phyloP scores from a whole-genome alignment of 2,329 filamentous ascomycete genomes.

The Trichophyton benhamiae region DNA sequence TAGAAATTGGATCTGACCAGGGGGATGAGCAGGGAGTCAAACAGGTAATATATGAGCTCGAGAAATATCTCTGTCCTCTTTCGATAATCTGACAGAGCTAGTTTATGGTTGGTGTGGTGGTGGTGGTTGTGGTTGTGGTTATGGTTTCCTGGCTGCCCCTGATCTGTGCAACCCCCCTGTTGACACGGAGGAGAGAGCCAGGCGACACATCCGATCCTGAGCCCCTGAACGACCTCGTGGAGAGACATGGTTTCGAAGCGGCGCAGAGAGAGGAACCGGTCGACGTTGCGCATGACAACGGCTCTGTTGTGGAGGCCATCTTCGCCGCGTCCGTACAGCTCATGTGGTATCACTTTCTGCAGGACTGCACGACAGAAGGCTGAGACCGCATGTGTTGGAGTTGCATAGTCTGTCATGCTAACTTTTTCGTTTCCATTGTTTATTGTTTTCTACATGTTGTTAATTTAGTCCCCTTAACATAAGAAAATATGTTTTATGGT shows the following conservation, averaged over 20 bases:
- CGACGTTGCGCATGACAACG: constrained; percentile 53
- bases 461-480: not conserved
- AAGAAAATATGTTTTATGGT: too few relatives aligned
- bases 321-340: constrained; percentile 57
- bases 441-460: constrained; percentile 5
- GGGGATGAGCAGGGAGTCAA: constrained; percentile 83
- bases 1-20: constrained; percentile 82
- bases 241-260: constrained; percentile 71
- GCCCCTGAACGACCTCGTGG: constrained; percentile 60
- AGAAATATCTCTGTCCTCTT: constrained; percentile 70
- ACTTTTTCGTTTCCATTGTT: constrained; percentile 12
- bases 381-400: constrained; percentile 56
- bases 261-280: constrained; percentile 63
- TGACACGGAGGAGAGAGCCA: constrained; percentile 52
- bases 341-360: constrained; percentile 57
- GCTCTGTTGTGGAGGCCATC: constrained; percentile 48
- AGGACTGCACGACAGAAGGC: constrained; percentile 75
- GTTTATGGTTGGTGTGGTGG: constrained; percentile 10
- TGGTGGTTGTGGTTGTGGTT: too few relatives aligned
- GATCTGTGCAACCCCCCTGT: constrained; percentile 28
- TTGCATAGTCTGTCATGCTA: constrained; percentile 53
- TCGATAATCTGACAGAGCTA: constrained; percentile 56
- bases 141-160: constrained; percentile 18
- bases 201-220: constrained; percentile 56
- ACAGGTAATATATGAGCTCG: constrained; percentile 83